Evolutionary conservation across 306 rosid species (phyloP).

Genomic region (Cucumis sativus): Cucumber_9930_V3 NC_026655.2:26022501-26023000

Average conservation of each 20-base stretch:
- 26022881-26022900: constrained; percentile 26
- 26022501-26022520: background rate
- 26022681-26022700: constrained; percentile 38
- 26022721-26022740: constrained; percentile 30
- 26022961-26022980: constrained; percentile 46
- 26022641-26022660: constrained; percentile 27
- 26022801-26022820: constrained; percentile 23
- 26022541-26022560: background rate
- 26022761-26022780: constrained; percentile 46
- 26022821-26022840: constrained; percentile 47
- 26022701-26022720: constrained; percentile 30
- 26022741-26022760: constrained; percentile 37
- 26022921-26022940: constrained; percentile 32
- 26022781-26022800: constrained; percentile 27
- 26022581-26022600: constrained; percentile 40
- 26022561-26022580: background rate
- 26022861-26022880: constrained; percentile 34
- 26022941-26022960: constrained; percentile 33
- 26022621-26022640: constrained; percentile 37
- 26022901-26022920: constrained; percentile 34
- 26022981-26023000: constrained; percentile 32
- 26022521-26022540: background rate
- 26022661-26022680: constrained; percentile 19
- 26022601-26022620: constrained; percentile 41
- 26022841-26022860: constrained; percentile 40